Base-by-base conservation (phyloP, 2,329 filamentous ascomycete species). In the Curvularia sp. region DNA sequence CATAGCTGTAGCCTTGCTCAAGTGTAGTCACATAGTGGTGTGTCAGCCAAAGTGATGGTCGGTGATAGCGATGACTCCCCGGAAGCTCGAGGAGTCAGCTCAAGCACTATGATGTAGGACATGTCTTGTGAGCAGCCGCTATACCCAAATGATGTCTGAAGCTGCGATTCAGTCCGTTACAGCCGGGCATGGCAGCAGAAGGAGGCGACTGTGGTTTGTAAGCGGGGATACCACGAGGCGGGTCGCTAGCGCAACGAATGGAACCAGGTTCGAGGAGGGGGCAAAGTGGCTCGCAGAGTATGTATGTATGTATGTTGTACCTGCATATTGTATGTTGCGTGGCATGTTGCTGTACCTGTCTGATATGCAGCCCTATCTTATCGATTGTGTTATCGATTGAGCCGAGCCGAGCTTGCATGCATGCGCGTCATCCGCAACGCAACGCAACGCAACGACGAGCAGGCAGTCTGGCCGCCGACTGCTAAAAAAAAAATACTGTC, bases 311-410 rank as follows among this genome's bases (percentile, higher is more conserved):
- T 13, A 32, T 32, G 30, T 13, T 32, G 46, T 36, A 49, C 46
- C 32, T 38, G 46, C 46, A 38, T 25, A 15, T 25, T 27, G 32
- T 21, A 10, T 32, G 5, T 32, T 32, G 30, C 25, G 38, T 21
- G 9, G 38, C 38, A 41, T 12, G 9, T 23, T 12, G 18, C 38
- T 25, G 19, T 12, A 9, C 12, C 21, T 25, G 9, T 42, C 9
- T 32, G 43, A 47, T 32, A 47, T 49, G 47, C 47, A 49, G 47
- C 47, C 47, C 34, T 49, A 49, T 19, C 15, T 49, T 49, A 49
- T 49, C 47, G 47, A 49, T 49, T 28, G 47, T 39, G 47, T 39
- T 49, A 49, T 49, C 47, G 47, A 49, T 49, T 49, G 47, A 39
- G 32, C 18, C 9, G 7, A 49, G 46, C 13, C 30, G 32, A 25